Evolutionary conservation across 192 early-diverging fungal genomes (phyloP), one percentile per base, ranked within the genome.

Genomic region (Backusella australiensis): DNA sequence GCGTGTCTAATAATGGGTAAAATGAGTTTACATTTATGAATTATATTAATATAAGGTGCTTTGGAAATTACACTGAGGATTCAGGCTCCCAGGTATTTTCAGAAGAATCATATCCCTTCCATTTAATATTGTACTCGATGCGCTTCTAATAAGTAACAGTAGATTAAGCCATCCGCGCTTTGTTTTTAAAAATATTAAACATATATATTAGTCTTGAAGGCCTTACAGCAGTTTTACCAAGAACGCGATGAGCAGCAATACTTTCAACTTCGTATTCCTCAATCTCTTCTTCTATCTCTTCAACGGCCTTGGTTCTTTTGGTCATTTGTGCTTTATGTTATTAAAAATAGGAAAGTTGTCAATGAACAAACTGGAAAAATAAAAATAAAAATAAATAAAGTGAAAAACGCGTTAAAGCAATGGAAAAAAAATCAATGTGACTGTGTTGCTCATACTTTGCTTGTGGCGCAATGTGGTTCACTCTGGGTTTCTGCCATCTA

Each of bases 261-360:
- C 14, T 39, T 32, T 74, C 53, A 2, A 65, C 73, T 59, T 65
- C 53, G 36, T 66, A 74, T 42, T 74, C 52, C 26, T 74, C 53
- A 73, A 49, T 34, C 26, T 73, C 44, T n/a, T 59, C 53, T 11
- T 26, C 46, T 49, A 19, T 19, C 17, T 49, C 56, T 26, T 63
- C 56, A 21, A 14, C 56, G 11, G 21, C 1, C 26, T 63, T 63
- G 12, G 56, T 29, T 63, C 56, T 63, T 29, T 63, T 63, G 21
- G 56, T 14, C 56, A 63, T 63, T 26, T 63, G 21, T 17, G 21
- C 5, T 44, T 14, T 44, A 5, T 17, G 12, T 44, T 44, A 4
- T 17, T 17, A 17, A 44, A 15, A 44, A 17, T 12, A 17, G 15
- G 42, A 44, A 17, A 5, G 42, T 44, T 44, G 42, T 44, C 19